Conservation (phyloP, 768 basidiomycete species). For the Udeniomyces megalosporus region DNA sequence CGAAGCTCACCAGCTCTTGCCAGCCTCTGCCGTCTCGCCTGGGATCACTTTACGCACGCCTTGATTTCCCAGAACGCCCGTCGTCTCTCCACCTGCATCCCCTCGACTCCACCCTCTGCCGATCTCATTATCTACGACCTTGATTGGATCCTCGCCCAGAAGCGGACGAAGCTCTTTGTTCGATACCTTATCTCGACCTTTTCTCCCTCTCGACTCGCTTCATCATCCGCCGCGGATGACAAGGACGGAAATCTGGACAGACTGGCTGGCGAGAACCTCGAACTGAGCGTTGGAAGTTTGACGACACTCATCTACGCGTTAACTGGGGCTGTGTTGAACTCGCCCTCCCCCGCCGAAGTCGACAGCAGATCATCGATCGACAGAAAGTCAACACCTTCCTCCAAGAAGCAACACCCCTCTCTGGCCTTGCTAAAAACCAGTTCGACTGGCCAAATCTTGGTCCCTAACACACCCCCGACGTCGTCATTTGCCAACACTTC, state of each 20-base stretch:
- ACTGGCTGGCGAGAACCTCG: too few relatives aligned
- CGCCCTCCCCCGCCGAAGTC: neutral
- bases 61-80: constrained; percentile 12
- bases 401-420: neutral
- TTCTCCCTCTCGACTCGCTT: too few relatives aligned
- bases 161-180: constrained; percentile 2
- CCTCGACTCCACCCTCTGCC: neutral
- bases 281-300: neutral
- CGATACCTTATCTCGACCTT: too few relatives aligned
- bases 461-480: neutral
- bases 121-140: constrained; percentile 8
- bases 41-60: constrained; percentile 15
- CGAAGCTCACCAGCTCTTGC: constrained; percentile 1
- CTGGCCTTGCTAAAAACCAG: neutral
- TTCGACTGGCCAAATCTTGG: constrained; percentile 4
- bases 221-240: too few relatives aligned
- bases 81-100: neutral
- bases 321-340: constrained; percentile 2
- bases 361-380: neutral
- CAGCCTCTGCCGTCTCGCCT: constrained; percentile 1
- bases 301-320: neutral
- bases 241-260: neutral
- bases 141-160: constrained; percentile 4
- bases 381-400: neutral
- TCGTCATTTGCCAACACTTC: neutral